Evolutionary conservation across 2,329 filamentous ascomycete genomes (phyloP), one percentile per base, ranked within the genome.

Genomic region (Monosporascus sp.): DNA sequence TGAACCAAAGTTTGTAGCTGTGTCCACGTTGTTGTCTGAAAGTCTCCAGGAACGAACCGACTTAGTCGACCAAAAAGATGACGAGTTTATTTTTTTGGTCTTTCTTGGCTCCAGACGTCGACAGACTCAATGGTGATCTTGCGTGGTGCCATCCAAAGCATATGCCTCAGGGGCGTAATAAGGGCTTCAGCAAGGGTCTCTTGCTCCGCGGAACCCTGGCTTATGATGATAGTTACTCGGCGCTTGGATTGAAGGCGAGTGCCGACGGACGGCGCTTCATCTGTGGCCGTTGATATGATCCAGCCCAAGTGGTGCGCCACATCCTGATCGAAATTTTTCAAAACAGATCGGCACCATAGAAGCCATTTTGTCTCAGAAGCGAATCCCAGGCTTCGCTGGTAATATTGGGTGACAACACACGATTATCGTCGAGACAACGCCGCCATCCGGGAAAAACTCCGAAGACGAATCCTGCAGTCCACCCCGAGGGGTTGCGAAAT

Each of bases 401-500:
- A 6, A 56, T 36, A 9, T 34, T 53, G 0, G 58, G 54, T 4
- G 45, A 37, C 9, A 55, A 51, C 22, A 22, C 25, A 1, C 62
- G 54, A 3, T 57, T 62, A 6, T 67, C 65, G 2, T 61, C 53
- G 1, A 47, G 37, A 15, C 62, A 63, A 4, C 62, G 47, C 61
- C 63, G 68, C 65, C 67, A 70, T 14, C 58, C 49, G 0, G 51
- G 50, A 0, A 60, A 44, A 15, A 8, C 24, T 1, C 56, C 54
- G 15, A 57, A 50, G 11, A 57, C 38, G 20, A 41, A 41, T 18
- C 38, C 38, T 9, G 20, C n/a, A 1, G 14, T 18, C 4, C 14
- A n/a, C 20, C 38, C 15, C 8, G 5, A 9, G 17, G 15, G 38
- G 17, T 8, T 6, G 3, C 20, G 8, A 1, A 9, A 22, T 41